A percentile compares a stretch with the other conserved stretches of the same genome.
These are phyloP conservation scores for Yamadazyma buinensis DNA, from an alignment of 1,139 yeast species.

Conservation along the genomic window DNA sequence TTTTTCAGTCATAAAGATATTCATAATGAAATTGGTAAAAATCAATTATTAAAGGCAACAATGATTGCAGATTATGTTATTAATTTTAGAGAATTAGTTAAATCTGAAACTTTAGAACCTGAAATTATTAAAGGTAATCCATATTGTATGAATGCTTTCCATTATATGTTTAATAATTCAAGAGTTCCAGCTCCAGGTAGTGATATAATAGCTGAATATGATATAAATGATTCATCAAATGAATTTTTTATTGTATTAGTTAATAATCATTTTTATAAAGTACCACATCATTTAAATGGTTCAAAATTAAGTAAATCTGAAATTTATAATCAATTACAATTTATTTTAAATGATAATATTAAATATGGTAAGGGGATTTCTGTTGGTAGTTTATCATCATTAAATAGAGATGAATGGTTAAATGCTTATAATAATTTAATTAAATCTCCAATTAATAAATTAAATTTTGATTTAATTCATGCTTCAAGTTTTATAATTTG, in stretches of 20 bases:
- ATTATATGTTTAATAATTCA: constrained; percentile 85
- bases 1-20: constrained; percentile 80
- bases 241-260: constrained; percentile 70
- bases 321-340: constrained; percentile 62
- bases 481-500: constrained; percentile 79
- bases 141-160: constrained; percentile 90
- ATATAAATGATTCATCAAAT: constrained; percentile 43
- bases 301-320: constrained; percentile 55
- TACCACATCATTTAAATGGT: constrained; percentile 61
- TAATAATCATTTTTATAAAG: constrained; percentile 80
- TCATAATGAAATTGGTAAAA: constrained; percentile 51
- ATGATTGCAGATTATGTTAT: constrained; percentile 55
- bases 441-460: constrained; percentile 53
- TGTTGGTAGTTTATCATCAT: constrained; percentile 76
- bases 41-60: constrained; percentile 73
- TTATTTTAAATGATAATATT: constrained; percentile 46
- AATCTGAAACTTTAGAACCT: constrained; percentile 62
- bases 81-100: constrained; percentile 53
- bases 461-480: constrained; percentile 64
- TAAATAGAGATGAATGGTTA: constrained; percentile 84
- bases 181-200: constrained; percentile 66
- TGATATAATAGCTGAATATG: constrained; percentile 53
- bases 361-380: constrained; percentile 46
- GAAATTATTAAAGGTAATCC: constrained; percentile 82
- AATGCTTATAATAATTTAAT: constrained; percentile 55